Conservation (phyloP, 305 asterid species). For the Fraxinus albicans region DNA sequence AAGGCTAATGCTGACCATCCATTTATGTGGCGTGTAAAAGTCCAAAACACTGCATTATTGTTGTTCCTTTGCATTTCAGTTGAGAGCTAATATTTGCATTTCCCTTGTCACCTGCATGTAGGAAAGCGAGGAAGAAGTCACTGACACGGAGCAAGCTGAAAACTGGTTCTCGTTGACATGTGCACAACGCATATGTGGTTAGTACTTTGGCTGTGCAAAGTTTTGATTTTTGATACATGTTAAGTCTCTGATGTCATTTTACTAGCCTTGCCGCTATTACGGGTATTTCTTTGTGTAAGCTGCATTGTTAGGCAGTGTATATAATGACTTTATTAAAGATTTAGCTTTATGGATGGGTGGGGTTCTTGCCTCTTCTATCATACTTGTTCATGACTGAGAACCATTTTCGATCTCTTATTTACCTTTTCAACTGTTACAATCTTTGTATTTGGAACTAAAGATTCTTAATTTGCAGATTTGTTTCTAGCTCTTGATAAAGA, state of each 20-base stretch:
- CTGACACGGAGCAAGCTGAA: constrained; percentile 58
- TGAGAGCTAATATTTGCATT: constrained; percentile 4
- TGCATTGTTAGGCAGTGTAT: constrained; percentile 7
- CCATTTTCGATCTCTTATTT: background rate
- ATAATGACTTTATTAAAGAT: background rate
- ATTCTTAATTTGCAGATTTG: constrained; percentile 38
- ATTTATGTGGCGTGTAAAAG: background rate
- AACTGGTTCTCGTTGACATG: constrained; percentile 58
- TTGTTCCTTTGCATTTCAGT: background rate
- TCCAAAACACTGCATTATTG: background rate
- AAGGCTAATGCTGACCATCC: background rate
- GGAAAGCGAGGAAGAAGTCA: constrained; percentile 61
- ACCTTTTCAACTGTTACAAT: background rate
- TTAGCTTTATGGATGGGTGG: background rate
- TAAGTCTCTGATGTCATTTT: background rate
- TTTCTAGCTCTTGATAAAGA: constrained; percentile 60
- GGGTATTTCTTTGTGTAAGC: constrained; percentile 10
- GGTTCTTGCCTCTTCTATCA: background rate
- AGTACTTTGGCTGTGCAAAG: constrained; percentile 18
- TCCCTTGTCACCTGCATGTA: constrained; percentile 14
- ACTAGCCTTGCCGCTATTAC: background rate
- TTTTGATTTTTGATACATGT: background rate
- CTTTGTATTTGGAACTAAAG: background rate
- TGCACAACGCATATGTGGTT: constrained; percentile 61
- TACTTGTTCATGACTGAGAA: background rate